phyloP scores from a whole-genome alignment of 2,329 filamentous ascomycete species.

The Orbilia ellipsospora region DNA sequence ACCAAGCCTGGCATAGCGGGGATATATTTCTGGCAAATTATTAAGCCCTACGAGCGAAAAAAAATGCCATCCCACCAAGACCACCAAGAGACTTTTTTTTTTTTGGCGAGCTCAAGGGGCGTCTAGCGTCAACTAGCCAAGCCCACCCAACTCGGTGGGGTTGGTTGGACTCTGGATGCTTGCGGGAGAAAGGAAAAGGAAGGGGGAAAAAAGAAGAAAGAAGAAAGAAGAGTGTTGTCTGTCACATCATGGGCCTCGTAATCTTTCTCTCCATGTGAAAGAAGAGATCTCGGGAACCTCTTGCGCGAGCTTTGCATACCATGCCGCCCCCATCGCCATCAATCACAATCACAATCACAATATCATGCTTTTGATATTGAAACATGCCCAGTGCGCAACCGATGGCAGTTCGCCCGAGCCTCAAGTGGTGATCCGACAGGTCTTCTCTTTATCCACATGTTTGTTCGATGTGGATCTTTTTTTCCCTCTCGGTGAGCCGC shows the following conservation, averaged over 20 bases:
- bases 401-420: slow-evolving; percentile 21
- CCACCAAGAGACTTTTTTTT: slow-evolving; percentile 11
- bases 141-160: not conserved
- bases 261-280: not conserved
- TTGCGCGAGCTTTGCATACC: slow-evolving; percentile 39
- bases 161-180: slow-evolving; percentile 1
- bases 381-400: slow-evolving; percentile 36
- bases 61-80: slow-evolving; percentile 9
- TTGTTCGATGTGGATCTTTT: not conserved
- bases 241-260: too few species aligned
- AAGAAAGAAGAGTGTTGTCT: too few species aligned
- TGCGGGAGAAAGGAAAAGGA: slow-evolving; percentile 1
- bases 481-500: slow-evolving; percentile 2
- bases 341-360: slow-evolving; percentile 36
- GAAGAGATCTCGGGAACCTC: slow-evolving; percentile 20
- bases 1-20: slow-evolving; percentile 31
- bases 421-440: slow-evolving; percentile 20
- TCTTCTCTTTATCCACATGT: not conserved
- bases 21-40: slow-evolving; percentile 34
- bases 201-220: too few species aligned
- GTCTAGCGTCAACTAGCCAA: slow-evolving; percentile 26
- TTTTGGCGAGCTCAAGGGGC: slow-evolving; percentile 12
- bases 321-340: slow-evolving; percentile 23
- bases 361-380: slow-evolving; percentile 53
- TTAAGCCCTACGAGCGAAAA: slow-evolving; percentile 32